phyloP scores from a whole-genome alignment of 306 rosid species.

The Argentina anserina region DNA sequence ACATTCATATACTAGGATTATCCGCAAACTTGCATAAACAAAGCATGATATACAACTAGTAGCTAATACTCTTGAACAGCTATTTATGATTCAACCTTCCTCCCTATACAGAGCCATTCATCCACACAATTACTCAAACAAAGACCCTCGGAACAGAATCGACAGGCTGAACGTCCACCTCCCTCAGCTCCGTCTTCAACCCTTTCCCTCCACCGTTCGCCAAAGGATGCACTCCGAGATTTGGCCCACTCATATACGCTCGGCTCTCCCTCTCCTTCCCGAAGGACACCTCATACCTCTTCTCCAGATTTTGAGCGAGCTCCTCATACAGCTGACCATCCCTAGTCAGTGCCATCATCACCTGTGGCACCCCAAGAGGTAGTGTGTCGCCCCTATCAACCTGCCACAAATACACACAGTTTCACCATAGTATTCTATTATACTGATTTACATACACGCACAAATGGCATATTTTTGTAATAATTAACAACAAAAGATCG shows the following conservation, averaged over 20 bases:
- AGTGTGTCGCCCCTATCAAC: constrained; percentile 52
- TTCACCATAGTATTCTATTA: background rate
- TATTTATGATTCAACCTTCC: background rate
- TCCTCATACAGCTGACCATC: constrained; percentile 58
- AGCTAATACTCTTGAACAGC: background rate
- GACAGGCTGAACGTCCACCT: constrained; percentile 23
- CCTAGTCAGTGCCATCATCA: constrained; percentile 76
- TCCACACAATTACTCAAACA: constrained; percentile 24
- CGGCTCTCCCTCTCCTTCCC: constrained; percentile 53
- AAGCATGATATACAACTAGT: background rate
- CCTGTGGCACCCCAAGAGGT: constrained; percentile 66
- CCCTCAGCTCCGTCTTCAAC: constrained; percentile 52
- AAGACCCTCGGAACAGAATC: constrained; percentile 34
- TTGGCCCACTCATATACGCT: constrained; percentile 54
- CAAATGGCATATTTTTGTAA: background rate
- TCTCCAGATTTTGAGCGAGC: constrained; percentile 31
- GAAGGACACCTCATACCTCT: constrained; percentile 38
- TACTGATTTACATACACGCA: background rate
- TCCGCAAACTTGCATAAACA: background rate
- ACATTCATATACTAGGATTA: background rate
- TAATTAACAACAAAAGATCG: background rate
- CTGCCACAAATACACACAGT: constrained; percentile 63
- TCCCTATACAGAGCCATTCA: background rate
- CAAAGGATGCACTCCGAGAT: constrained; percentile 60
- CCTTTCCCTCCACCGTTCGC: constrained; percentile 76